Conservation (phyloP, 2,329 filamentous ascomycete species). For the Annulohypoxylon truncatum region DNA sequence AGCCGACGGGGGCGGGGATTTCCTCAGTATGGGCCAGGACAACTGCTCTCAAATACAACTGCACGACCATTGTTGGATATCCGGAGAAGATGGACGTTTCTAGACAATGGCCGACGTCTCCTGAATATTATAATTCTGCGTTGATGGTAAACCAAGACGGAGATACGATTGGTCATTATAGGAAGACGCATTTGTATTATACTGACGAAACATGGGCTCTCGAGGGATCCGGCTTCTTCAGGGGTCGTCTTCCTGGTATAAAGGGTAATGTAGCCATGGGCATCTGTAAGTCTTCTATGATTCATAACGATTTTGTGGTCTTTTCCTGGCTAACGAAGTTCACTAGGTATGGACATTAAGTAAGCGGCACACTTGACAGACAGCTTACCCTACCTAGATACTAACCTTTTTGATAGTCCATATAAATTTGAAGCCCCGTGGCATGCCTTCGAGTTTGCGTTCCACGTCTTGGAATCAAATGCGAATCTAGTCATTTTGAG, state of each 20-base stretch:
- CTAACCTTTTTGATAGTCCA: slow-evolving; percentile 52
- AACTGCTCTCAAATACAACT: slow-evolving; percentile 73
- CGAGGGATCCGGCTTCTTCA: slow-evolving; percentile 66
- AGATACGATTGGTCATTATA: slow-evolving; percentile 70
- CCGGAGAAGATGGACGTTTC: slow-evolving; percentile 73
- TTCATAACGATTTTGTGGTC: slow-evolving; percentile 11
- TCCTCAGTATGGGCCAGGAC: slow-evolving; percentile 77
- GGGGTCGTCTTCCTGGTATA: slow-evolving; percentile 58
- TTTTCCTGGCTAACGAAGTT: slow-evolving; percentile 24
- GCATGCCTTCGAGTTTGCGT: slow-evolving; percentile 63
- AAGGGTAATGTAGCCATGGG: slow-evolving; percentile 65
- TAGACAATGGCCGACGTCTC: slow-evolving; percentile 60
- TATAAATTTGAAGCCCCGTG: slow-evolving; percentile 64
- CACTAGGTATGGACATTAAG: slow-evolving; percentile 70
- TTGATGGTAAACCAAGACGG: slow-evolving; percentile 69
- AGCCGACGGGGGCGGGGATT: slow-evolving; percentile 73
- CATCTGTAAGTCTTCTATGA: slow-evolving; percentile 61
- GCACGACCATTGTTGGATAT: slow-evolving; percentile 77
- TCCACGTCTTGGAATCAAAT: slow-evolving; percentile 65
- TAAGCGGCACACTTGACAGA: slow-evolving; percentile 48
- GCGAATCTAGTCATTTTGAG: slow-evolving; percentile 75
- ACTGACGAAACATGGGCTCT: slow-evolving; percentile 72
- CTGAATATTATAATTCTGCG: slow-evolving; percentile 58
- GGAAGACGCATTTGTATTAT: slow-evolving; percentile 69
- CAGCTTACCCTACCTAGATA: not conserved